Evolutionary conservation across 768 basidiomycete species (phyloP), one percentile per base, ranked within the genome.

Genomic region (Naganishia onofrii): DNA sequence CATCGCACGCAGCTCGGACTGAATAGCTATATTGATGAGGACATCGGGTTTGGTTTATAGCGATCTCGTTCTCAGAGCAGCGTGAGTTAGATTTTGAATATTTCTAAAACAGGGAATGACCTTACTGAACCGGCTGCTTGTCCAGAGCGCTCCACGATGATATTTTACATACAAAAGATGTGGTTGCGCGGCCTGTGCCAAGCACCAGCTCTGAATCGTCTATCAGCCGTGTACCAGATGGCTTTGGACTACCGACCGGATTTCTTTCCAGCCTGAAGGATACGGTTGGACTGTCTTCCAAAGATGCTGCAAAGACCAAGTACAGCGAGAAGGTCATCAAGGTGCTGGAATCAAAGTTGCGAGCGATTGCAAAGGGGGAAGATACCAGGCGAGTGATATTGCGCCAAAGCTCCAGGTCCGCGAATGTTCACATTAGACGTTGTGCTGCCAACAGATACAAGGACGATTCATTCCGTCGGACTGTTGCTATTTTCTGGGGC

Each of bases 271-370:
- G 68, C 48, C 32, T 69, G 29, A 69, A 69, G 32, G 68, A 69
- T 34, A 58, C 68, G 5, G 68, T 69, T 10, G 68, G 68, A 10
- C n/a, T 69, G 15, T 57, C 68, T 44, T 23, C 38, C 60, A 63
- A 63, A 26, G 60, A 63, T 46, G 38, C 60, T 17, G 60, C 60
- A 12, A 63, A 63, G 26, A 44, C 38, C 77, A 92, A 91, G 78
- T 97, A 94, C 80, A 94, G 95, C 0, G 93, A 97, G 82, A 93
- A 93, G 81, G 83, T 96, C 70, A 79, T 97, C 68, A 97, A 93
- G 82, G 89, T 91, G 9, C 83, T 99, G 72, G 93, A 96, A 79
- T 86, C 88, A 82, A 91, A 88, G 81, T 80, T 98, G 81, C 90
- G 94, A 83, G 87, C 89, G 74, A 93, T 98, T 74, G 92, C 92